Conservation (phyloP, 371 early-diverging fungal genomes). For the Mucor racemosus region DNA sequence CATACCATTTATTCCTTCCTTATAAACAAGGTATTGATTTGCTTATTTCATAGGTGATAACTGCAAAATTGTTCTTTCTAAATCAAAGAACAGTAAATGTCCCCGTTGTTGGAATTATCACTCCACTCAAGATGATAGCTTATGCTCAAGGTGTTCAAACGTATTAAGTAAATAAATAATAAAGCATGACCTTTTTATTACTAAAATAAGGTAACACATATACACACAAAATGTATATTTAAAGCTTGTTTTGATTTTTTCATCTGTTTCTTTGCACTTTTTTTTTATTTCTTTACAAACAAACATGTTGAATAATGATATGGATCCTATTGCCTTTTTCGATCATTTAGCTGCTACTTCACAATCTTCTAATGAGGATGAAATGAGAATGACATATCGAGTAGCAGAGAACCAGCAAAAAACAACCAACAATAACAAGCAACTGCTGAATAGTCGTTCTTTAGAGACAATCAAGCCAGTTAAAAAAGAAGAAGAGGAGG, state of each 20-base stretch:
- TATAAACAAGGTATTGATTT: neutral
- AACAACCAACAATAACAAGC: neutral
- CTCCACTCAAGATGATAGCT: conserved; percentile 32
- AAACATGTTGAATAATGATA: neutral
- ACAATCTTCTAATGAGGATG: conserved; percentile 14
- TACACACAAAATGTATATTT: neutral
- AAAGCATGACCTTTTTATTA: conserved; percentile 3
- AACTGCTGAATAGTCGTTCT: conserved; percentile 3
- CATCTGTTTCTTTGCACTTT: conserved; percentile 12
- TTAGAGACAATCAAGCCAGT: conserved; percentile 1
- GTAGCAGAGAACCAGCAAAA: neutral
- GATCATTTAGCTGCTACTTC: conserved; percentile 29
- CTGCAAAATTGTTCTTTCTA: conserved; percentile 36
- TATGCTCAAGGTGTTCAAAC: conserved; percentile 49
- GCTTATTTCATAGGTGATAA: conserved; percentile 15
- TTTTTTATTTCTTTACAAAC: neutral
- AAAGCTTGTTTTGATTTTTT: conserved; percentile 1
- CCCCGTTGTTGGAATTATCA: conserved; percentile 62
- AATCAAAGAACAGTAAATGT: conserved; percentile 46
- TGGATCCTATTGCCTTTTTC: conserved; percentile 34
- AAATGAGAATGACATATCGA: neutral
- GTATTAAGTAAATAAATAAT: conserved; percentile 29
- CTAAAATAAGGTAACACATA: conserved; percentile 1
- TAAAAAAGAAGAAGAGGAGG: neutral
- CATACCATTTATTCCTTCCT: neutral